Evolutionary conservation across 306 rosid genomes (phyloP).

Genomic region (Quercus aquifolioides): DNA sequence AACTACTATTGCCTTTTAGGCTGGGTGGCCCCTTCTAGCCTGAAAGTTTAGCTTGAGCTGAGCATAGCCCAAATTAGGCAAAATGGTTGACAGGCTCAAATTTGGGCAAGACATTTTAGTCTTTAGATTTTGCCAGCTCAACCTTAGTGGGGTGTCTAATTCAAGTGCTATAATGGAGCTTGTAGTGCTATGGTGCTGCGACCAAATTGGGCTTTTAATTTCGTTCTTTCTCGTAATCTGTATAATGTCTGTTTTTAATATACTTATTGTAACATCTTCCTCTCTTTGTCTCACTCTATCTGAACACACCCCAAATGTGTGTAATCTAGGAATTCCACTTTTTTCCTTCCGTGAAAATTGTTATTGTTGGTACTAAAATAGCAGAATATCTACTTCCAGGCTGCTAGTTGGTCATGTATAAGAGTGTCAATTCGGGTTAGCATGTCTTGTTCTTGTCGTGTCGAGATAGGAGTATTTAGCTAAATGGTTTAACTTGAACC

Average conservation of each 20-base stretch:
- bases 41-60: neutral
- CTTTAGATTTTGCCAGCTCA: too few species aligned
- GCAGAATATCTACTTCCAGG: conserved; percentile 32
- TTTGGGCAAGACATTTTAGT: neutral
- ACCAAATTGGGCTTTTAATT: neutral
- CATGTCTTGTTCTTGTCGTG: too few species aligned
- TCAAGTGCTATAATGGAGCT: too few species aligned
- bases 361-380: neutral
- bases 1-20: neutral
- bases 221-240: too few species aligned
- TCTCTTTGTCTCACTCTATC: too few species aligned
- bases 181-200: too few species aligned
- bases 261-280: too few species aligned
- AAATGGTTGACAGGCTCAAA: neutral
- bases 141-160: too few species aligned
- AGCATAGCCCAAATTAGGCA: neutral
- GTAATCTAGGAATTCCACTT: neutral
- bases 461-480: too few species aligned
- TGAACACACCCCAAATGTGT: neutral
- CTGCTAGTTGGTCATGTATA: conserved; percentile 62
- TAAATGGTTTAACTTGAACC: too few species aligned
- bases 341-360: neutral
- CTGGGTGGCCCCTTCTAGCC: neutral
- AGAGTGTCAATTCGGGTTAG: too few species aligned
- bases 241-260: too few species aligned